Percentiles rank a stretch among this genome's conserved stretches.
These are phyloP conservation scores for Tolypocladium paradoxum DNA, from an alignment of 2,329 filamentous ascomycete genomes.

Conservation along the genomic window DNA sequence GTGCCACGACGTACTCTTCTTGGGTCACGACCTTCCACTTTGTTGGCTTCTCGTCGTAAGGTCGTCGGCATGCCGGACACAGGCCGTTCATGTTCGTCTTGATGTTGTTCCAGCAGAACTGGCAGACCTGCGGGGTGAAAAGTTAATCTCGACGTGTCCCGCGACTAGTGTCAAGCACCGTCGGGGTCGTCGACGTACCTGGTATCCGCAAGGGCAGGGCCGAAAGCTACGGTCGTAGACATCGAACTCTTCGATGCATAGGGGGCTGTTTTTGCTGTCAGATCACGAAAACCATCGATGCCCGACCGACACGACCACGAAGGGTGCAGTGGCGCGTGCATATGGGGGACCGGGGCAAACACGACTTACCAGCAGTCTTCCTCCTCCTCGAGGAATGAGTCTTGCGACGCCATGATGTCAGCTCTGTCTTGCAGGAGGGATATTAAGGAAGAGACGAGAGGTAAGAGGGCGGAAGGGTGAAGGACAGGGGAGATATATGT, in stretches of 20 bases:
- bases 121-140: conserved; percentile 64
- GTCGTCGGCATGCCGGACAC: conserved; percentile 91
- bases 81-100: conserved; percentile 96
- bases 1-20: conserved; percentile 64
- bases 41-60: conserved; percentile 95
- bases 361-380: conserved; percentile 54
- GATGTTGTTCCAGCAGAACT: conserved; percentile 99
- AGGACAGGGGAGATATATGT: conserved; percentile 11
- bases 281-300: background rate
- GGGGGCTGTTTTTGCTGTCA: conserved; percentile 51
- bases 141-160: background rate
- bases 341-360: conserved; percentile 1
- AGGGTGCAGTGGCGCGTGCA: background rate
- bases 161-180: background rate
- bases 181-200: conserved; percentile 47
- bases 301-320: background rate
- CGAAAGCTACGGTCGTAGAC: conserved; percentile 94
- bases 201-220: conserved; percentile 95
- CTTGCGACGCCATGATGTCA: conserved; percentile 52
- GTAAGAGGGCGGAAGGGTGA: conserved; percentile 8
- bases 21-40: conserved; percentile 90
- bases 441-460: conserved; percentile 7
- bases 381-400: conserved; percentile 61
- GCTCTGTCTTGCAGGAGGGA: conserved; percentile 8
- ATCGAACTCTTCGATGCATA: conserved; percentile 98